Evolutionary conservation across 2,329 filamentous ascomycete species (phyloP).

Genomic region (Metarhizium humberi): DNA sequence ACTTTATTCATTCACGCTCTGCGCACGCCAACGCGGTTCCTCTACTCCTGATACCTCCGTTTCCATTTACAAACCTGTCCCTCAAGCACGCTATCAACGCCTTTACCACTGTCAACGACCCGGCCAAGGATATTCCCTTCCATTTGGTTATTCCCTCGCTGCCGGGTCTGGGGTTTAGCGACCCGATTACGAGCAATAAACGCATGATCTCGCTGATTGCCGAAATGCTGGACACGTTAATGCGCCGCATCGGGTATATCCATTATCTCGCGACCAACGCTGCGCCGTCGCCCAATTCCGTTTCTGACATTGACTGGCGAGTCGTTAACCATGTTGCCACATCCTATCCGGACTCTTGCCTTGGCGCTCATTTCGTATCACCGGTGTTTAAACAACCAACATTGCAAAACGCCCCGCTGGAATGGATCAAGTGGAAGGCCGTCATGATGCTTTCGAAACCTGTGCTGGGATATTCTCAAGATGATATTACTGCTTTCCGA

Average conservation of each 20-base stretch:
- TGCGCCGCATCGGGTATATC: constrained; percentile 50
- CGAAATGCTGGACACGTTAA: constrained; percentile 46
- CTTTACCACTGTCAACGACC: constrained; percentile 43
- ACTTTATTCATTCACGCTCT: constrained; percentile 56
- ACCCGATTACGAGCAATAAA: constrained; percentile 42
- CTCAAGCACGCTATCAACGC: constrained; percentile 44
- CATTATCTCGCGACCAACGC: constrained; percentile 49
- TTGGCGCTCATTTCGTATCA: constrained; percentile 52
- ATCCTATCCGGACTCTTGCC: constrained; percentile 37
- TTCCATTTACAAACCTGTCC: constrained; percentile 55
- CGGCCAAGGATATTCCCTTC: constrained; percentile 40
- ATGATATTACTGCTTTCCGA: constrained; percentile 38
- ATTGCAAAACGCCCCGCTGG: constrained; percentile 29
- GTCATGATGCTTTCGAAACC: constrained; percentile 38
- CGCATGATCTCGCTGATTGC: constrained; percentile 44
- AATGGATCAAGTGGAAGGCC: constrained; percentile 47
- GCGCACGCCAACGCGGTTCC: constrained; percentile 46
- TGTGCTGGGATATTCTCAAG: constrained; percentile 45
- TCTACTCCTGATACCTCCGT: constrained; percentile 55
- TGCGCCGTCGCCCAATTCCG: constrained; percentile 34
- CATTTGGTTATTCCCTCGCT: constrained; percentile 58
- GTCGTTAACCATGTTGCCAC: constrained; percentile 39
- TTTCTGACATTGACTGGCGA: constrained; percentile 42
- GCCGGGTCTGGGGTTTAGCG: constrained; percentile 59
- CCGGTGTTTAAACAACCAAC: constrained; percentile 44